Base-by-base conservation (phyloP, 2,329 filamentous ascomycete species). In the Aspergillus transmontanensis region DNA sequence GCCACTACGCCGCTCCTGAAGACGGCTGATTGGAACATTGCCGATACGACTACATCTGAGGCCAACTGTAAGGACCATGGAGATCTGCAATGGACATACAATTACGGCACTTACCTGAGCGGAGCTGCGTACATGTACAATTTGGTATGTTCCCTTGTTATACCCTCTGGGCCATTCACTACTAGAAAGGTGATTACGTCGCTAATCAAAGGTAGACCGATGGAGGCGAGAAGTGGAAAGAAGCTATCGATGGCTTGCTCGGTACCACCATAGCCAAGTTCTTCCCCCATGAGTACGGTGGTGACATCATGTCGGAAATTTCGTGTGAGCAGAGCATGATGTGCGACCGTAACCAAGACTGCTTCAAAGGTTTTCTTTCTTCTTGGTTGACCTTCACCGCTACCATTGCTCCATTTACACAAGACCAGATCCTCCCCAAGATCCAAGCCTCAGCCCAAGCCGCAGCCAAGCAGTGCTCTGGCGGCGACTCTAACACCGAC, bases 261-360 rank as follows among this genome's bases (percentile, higher is more conserved):
- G 79, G 83, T 10, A 83, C 82, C 11, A 68, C 71, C n/a, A 80
- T 82, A 0, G 63, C 72, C 16, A 76, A 78, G 16, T 88, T 89
- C 71, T 88, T 88, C 76, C 82, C 82, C 14, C 68, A 76, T 56
- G 61, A 77, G 30, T 75, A 75, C 36, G 76, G 72, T 48, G 76
- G 86, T 16, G 83, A 83, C 48, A 81, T 90, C 67, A 87, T 90
- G 69, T 87, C 80, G 61, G 92, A 95, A 75, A 78, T 86, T 3
- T 83, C 88, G 14, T 94, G 92, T 78, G 90, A 93, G 69, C 76
- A 82, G 3, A 79, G 75, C 11, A 72, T 75, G 32, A 86, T 81
- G 45, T 95, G 92, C 79, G 89, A 89, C 59, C 83, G 86, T 55
- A 92, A 94, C 70, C 90, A 93, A 82, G 77, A 86, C 64, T 87